Percentiles rank a stretch among this genome's conserved stretches.
Conservation (phyloP, 441 rosid genomes). For the Arabidopsis lyrata region DNA sequence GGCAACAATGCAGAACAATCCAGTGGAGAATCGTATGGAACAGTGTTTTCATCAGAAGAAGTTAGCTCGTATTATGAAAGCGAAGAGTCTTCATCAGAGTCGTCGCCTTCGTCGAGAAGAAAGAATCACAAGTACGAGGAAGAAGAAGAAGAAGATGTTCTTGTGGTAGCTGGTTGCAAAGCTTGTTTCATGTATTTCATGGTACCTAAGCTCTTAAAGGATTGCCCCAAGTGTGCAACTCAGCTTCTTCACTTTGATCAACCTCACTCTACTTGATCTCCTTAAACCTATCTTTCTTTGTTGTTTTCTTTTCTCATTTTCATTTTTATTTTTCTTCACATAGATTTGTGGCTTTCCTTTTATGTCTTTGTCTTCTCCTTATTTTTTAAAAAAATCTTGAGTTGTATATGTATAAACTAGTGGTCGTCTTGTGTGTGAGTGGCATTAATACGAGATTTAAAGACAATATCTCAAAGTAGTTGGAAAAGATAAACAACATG, state of each 20-base stretch:
- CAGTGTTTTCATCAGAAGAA: constrained; percentile 57
- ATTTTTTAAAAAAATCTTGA: too few relatives aligned
- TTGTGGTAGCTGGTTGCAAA: constrained; percentile 96
- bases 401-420: not conserved
- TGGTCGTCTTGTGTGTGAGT: constrained; percentile 12
- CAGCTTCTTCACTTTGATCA: constrained; percentile 86
- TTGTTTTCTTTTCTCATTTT: not conserved
- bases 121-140: constrained; percentile 29
- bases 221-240: constrained; percentile 84
- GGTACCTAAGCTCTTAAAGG: constrained; percentile 84
- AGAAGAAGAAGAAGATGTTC: constrained; percentile 56
- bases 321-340: not conserved
- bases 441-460: not conserved
- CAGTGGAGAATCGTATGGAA: constrained; percentile 44
- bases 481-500: not conserved
- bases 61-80: constrained; percentile 60
- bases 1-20: constrained; percentile 38
- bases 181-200: constrained; percentile 92
- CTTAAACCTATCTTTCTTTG: constrained; percentile 41
- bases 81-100: constrained; percentile 72
- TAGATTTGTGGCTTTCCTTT: constrained; percentile 19
- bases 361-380: not conserved
- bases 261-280: constrained; percentile 53
- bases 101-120: constrained; percentile 33
- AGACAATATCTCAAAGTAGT: not conserved